Evolutionary conservation across 2,329 filamentous ascomycete species (phyloP), one percentile per base, ranked within the genome.

Genomic region (Stemphylium vesicarium): DNA sequence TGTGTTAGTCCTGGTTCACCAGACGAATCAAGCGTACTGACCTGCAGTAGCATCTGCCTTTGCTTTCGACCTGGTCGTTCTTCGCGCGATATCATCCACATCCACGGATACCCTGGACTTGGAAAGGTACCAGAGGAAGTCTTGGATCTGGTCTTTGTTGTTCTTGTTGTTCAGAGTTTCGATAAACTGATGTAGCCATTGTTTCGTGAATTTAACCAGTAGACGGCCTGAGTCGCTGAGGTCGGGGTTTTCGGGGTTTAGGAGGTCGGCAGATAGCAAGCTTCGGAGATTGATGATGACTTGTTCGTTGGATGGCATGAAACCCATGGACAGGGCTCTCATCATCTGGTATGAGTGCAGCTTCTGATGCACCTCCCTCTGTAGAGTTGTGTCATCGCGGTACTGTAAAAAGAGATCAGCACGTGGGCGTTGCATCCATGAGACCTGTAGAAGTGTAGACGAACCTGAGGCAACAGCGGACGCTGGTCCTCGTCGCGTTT

Each of bases 341-440:
- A 92, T 73, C 89, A 96, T 96, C 80, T 96, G 92, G 72, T 96
- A 97, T 22, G 88, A 88, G 77, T 96, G 94, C 57, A 98, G 84
- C 81, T 96, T 97, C 75, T 94, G 87, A 70, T 94, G 91, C 54
- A 96, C 83, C 66, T 87, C 82, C 42, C 87, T 83, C 82, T 69
- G 65, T 49, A 93, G 79, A 29, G 82, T 78, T 1, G 93, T 96
- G 68, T 95, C 91, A 75, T 96, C 89, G 67, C 87, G 82, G 81
- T 95, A 95, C 63, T 66, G 24, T 9, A 3, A 5, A 18, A 24
- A 8, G 18, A n/a, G 11, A 7, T 50, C 22, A 57, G 49, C 24
- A 35, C n/a, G 38, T 41, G 13, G 7, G 26, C 32, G 11, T 49
- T 32, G 22, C 7, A 13, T 35, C 35, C 15, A 16, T 12, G 18